Percentiles rank a stretch among this genome's conserved stretches.
Evolutionary conservation across 805 yeast genomes (phyloP).

Genomic region (Saturnispora quitensis): DNA sequence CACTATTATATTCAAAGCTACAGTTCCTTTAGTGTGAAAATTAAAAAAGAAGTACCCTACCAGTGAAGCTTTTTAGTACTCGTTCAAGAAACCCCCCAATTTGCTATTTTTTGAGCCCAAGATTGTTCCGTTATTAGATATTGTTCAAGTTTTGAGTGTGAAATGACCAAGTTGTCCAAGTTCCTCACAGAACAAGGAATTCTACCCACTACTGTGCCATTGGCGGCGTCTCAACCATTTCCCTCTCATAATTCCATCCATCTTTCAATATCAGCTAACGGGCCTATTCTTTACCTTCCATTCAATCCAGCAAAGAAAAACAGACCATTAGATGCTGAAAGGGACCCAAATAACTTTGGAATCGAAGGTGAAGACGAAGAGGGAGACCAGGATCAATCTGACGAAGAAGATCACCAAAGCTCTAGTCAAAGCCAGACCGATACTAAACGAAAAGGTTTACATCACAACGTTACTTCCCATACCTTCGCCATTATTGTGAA

Average conservation of each 20-base stretch:
- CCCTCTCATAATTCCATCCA: not conserved
- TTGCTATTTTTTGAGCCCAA: not conserved
- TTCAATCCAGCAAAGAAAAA: conserved; percentile 25
- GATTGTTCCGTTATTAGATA: not conserved
- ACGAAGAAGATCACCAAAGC: conserved; percentile 7
- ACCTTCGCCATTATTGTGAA: conserved; percentile 44
- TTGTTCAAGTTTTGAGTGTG: not conserved
- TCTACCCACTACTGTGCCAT: not conserved
- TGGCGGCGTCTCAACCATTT: not conserved
- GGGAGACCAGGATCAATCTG: conserved; percentile 15
- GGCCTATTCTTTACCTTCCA: conserved; percentile 28
- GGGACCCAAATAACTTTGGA: conserved; percentile 13
- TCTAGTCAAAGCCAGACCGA: not conserved
- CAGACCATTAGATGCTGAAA: conserved; percentile 2
- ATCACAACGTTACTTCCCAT: conserved; percentile 31
- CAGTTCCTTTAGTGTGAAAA: not conserved
- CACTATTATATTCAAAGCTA: not conserved
- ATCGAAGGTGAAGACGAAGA: conserved; percentile 15
- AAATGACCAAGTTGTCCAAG: conserved; percentile 1
- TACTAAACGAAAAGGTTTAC: conserved; percentile 5
- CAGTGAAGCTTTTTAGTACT: not conserved
- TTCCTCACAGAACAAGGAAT: conserved; percentile 6
- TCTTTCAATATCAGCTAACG: conserved; percentile 15
- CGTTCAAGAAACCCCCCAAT: not conserved
- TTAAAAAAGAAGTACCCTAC: too few species aligned